These are phyloP conservation scores for rapeseed (Brassica napus) DNA, from an alignment of 345 rosid genomes.

Conservation along the genomic window Da-Ae NC_063436.1:3029501-3030000, in stretches of 20 bases:
- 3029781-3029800: background rate
- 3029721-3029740: background rate
- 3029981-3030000: background rate
- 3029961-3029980: background rate
- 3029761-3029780: background rate
- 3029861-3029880: background rate
- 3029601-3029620: constrained; percentile 9
- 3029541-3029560: background rate
- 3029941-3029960: background rate
- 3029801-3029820: background rate
- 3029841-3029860: background rate
- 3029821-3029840: background rate
- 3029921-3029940: background rate
- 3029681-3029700: background rate
- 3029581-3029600: background rate
- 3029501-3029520: background rate
- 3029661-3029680: background rate
- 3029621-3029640: background rate
- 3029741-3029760: background rate
- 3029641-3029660: constrained; percentile 2
- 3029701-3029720: background rate
- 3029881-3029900: constrained; percentile 4
- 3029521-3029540: constrained; percentile 7
- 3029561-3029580: constrained; percentile 3
- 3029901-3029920: background rate